Base-by-base conservation (phyloP, 495 filamentous ascomycete genomes). In the Penicillium roqueforti region DNA sequence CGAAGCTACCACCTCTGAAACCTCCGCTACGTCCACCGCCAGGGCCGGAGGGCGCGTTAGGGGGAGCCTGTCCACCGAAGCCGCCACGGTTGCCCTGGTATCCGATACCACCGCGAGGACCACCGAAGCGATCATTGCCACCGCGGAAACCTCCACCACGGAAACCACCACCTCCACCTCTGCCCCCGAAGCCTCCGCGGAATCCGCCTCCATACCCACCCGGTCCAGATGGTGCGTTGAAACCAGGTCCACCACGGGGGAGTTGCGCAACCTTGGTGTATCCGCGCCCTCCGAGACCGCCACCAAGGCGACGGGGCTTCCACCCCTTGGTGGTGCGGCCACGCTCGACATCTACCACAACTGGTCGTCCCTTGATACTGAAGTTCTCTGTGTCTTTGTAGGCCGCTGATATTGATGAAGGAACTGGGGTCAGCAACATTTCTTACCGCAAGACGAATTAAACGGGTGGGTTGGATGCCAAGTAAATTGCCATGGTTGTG, bases 281-380 rank as follows among this genome's bases (percentile, higher is more conserved):
- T 37, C 89, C 87, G 59, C 92, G 87, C 29, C 91, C 91, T 34
- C 95, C 93, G 13, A 96, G 80, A 26, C 95, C 95, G 60, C 93
- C 93, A 50, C 92, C 93, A 39, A 92, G 87, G 32, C 93, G 89
- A 47, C 88, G 84, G 50, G 93, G 93, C 66, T 88, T 89, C 93
- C 93, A 98, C 42, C 88, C 91, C 63, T 88, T 88, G 41, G 96
- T 90, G 32, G 93, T 97, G 51, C 93, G 87, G 57, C 93, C 95
- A 66, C 95, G 87, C 70, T 98, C 93, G 45, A 97, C 92, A 70
- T 98, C 93, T 53, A 98, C 91, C 65, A 95, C 81, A 56, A 97
- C 88, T 48, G 87, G 85, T 59, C 93, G 85, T 60, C 92, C 92
- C 68, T 88, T 95, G 75, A 97, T 96, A 39, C 87, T 84, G 54